Evolutionary conservation across 78 protist genomes (phyloP).

Genomic region (Bodo saltans): DNA sequence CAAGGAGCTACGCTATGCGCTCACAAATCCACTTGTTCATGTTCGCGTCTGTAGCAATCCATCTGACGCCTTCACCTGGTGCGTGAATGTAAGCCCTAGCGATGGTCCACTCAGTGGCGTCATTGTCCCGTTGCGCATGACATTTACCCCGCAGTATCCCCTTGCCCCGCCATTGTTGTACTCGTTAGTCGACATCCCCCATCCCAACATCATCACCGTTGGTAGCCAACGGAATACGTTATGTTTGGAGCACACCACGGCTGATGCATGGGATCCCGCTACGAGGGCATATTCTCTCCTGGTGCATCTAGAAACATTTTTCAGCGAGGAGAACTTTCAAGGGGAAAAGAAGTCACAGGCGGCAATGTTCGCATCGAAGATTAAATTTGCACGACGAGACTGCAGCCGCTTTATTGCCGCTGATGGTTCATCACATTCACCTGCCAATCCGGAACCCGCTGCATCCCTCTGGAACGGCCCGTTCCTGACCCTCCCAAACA

Average conservation of each 20-base stretch:
- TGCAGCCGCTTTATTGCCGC: background rate
- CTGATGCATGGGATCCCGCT: background rate
- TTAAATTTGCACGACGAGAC: background rate
- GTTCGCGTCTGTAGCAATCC: background rate
- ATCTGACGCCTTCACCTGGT: background rate
- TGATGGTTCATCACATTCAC: background rate
- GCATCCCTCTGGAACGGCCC: background rate
- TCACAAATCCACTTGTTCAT: too few species aligned
- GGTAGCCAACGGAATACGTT: background rate
- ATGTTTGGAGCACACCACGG: background rate
- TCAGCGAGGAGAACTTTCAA: background rate
- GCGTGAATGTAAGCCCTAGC: background rate
- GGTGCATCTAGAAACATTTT: background rate
- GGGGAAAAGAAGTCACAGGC: background rate
- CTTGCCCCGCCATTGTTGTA: background rate
- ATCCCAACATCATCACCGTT: background rate
- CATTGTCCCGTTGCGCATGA: background rate
- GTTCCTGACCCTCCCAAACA: too few species aligned
- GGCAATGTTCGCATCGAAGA: background rate
- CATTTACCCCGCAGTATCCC: background rate
- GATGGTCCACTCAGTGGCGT: background rate
- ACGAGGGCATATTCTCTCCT: background rate
- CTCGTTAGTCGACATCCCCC: background rate
- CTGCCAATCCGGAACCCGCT: background rate
- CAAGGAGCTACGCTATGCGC: too few species aligned